A percentile compares a stretch with the other conserved stretches of the same genome.
These are phyloP conservation scores for Plasmodium reichenowi DNA, from an alignment of 169 alveolate species.

Conservation along the genomic window DNA sequence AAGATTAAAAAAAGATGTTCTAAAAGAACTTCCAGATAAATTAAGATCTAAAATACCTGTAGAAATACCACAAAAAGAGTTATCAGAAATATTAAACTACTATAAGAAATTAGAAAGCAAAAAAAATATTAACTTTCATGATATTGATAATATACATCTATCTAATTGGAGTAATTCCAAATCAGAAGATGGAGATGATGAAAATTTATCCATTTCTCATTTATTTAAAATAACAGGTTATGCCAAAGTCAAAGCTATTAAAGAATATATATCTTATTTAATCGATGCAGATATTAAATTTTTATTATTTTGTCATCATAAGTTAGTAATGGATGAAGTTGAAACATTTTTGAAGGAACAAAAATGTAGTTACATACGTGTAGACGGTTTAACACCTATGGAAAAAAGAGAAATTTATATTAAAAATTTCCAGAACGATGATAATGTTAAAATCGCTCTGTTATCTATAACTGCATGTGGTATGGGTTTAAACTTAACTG, in stretches of 20 bases:
- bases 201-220: slow-evolving; percentile 78
- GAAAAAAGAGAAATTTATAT: slow-evolving; percentile 92
- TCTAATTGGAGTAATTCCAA: slow-evolving; percentile 8
- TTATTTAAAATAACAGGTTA: slow-evolving; percentile 93
- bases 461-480: slow-evolving; percentile 97
- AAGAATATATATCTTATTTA: slow-evolving; percentile 93
- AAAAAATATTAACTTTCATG: slow-evolving; percentile 13
- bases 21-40: slow-evolving; percentile 95
- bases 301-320: slow-evolving; percentile 97
- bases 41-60: slow-evolving; percentile 92
- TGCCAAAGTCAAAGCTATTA: slow-evolving; percentile 94
- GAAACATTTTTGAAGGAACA: slow-evolving; percentile 84
- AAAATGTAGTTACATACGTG: slow-evolving; percentile 90
- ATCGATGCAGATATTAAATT: slow-evolving; percentile 92
- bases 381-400: slow-evolving; percentile 95
- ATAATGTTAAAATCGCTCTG: slow-evolving; percentile 90
- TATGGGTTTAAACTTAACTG: slow-evolving; percentile 95
- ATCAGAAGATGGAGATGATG: slow-evolving; percentile 74
- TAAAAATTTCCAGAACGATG: slow-evolving; percentile 90
- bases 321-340: slow-evolving; percentile 92
- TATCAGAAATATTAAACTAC: slow-evolving; percentile 52
- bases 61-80: slow-evolving; percentile 80
- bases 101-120: slow-evolving; percentile 36
- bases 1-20: slow-evolving; percentile 95
- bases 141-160: slow-evolving; percentile 24